Evolutionary conservation across 2,329 filamentous ascomycete genomes (phyloP), one percentile per base, ranked within the genome.

Genomic region (Diaporthe ilicicola): DNA sequence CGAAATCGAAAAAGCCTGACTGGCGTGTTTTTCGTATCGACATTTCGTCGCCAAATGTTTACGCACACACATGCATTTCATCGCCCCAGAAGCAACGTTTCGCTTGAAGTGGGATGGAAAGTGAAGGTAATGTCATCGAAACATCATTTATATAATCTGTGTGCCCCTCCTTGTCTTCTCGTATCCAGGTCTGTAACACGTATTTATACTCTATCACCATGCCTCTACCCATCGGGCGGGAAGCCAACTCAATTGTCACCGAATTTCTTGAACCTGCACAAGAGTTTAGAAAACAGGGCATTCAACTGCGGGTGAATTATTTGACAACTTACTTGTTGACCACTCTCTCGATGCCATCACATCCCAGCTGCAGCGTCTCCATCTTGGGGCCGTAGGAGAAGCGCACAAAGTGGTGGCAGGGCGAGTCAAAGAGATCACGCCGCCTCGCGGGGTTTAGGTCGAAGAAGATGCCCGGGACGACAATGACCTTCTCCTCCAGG

Each of bases 381-480:
- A 95, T 92, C 77, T 88, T 91, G 4, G 94, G 94, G 0, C 94
- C 94, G 78, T 96, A 97, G 69, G 92, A 94, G 76, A 97, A 88
- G 66, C 94, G 89, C 34, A 97, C 93, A 80, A 95, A 97, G 83
- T 96, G 92, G 83, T 98, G 95, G 83, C 95, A 98, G 72, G 95
- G 95, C 75, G 90, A 94, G 83, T 98, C 95, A 75, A 98, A 98
- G 76, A 98, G 82, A 81, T 98, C 95, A 79, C 95, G 88, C 74
- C 95, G 89, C 81, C 94, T 92, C 44, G 93, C 92, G 4, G 95
- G 95, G 84, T 98, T 98, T 74, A 98, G 83, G 78, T 98, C 95
- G 81, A 98, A 98, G 88, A 98, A 98, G 81, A 98, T 98, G 72
- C 95, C 95, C 0, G 95, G 95, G 5, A 98, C 95, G 22, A 98